These are phyloP conservation scores for Talaromyces rugulosus DNA, from an alignment of 2,329 filamentous ascomycete genomes.

Conservation along the genomic window DNA sequence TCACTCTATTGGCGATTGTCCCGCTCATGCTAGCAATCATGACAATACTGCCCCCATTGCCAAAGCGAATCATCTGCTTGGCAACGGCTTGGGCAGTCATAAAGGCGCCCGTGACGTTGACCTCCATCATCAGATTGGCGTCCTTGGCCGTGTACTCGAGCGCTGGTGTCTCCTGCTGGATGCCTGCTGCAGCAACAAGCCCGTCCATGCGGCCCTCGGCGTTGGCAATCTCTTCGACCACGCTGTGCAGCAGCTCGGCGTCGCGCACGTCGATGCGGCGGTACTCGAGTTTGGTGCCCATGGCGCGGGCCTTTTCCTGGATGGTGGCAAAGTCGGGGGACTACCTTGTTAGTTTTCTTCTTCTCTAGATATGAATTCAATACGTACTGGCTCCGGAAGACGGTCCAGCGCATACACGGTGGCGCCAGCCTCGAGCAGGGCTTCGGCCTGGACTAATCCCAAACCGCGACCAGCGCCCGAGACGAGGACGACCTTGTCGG, in stretches of 20 bases:
- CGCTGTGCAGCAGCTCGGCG: conserved; percentile 60
- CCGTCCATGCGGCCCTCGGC: conserved; percentile 72
- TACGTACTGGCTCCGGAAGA: conserved; percentile 34
- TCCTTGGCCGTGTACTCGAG: conserved; percentile 69
- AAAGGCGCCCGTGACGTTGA: conserved; percentile 59
- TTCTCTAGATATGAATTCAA: not conserved
- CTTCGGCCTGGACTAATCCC: conserved; percentile 70
- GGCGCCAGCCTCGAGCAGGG: conserved; percentile 70
- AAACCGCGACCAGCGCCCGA: conserved; percentile 69
- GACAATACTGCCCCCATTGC: conserved; percentile 57
- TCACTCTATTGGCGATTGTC: conserved; percentile 53
- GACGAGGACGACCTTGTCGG: conserved; percentile 65
- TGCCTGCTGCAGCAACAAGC: conserved; percentile 66
- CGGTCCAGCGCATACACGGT: conserved; percentile 47
- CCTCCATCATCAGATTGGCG: conserved; percentile 59
- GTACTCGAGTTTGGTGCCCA: conserved; percentile 68
- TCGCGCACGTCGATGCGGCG: conserved; percentile 77
- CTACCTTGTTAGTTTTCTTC: conserved; percentile 11
- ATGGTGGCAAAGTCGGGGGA: conserved; percentile 61
- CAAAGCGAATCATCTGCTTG: conserved; percentile 60
- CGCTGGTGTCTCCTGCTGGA: conserved; percentile 77
- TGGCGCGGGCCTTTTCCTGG: conserved; percentile 59
- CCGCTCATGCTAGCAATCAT: conserved; percentile 63
- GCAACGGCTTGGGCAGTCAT: conserved; percentile 62
- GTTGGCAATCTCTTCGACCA: conserved; percentile 65